phyloP scores from a whole-genome alignment of 257 asterid genomes.

The Capsicum baccatum region DNA sequence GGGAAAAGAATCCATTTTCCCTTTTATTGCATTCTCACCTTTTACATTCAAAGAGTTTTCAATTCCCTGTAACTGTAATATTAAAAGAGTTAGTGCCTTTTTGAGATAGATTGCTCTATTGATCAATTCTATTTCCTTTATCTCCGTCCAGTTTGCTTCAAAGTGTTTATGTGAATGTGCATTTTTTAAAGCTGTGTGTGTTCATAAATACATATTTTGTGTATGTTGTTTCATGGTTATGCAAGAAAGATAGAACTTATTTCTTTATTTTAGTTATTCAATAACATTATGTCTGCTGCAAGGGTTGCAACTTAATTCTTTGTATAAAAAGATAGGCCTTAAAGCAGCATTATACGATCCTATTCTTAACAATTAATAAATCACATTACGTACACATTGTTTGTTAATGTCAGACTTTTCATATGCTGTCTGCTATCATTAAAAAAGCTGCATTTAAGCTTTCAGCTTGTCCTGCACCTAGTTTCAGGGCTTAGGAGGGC shows the following conservation, averaged over 20 bases:
- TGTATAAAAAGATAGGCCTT: too few relatives aligned
- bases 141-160: too few relatives aligned
- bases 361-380: background rate
- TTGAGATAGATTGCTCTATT: too few relatives aligned
- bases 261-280: background rate
- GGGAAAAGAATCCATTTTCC: too few relatives aligned
- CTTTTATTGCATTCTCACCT: too few relatives aligned
- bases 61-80: too few relatives aligned
- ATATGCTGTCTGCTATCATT: background rate
- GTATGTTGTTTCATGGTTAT: background rate
- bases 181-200: background rate
- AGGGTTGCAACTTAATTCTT: background rate
- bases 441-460: background rate
- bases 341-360: too few relatives aligned
- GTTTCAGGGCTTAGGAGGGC: conserved; percentile 21
- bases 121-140: too few relatives aligned
- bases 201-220: background rate
- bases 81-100: too few relatives aligned
- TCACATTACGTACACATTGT: background rate
- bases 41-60: background rate
- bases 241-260: background rate
- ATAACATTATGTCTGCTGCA: background rate
- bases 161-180: too few relatives aligned
- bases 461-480: background rate
- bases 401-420: background rate